These are phyloP conservation scores for Dendrobium huoshanense DNA, from an alignment of 106 monocot genomes.

Conservation along the genomic window DNA sequence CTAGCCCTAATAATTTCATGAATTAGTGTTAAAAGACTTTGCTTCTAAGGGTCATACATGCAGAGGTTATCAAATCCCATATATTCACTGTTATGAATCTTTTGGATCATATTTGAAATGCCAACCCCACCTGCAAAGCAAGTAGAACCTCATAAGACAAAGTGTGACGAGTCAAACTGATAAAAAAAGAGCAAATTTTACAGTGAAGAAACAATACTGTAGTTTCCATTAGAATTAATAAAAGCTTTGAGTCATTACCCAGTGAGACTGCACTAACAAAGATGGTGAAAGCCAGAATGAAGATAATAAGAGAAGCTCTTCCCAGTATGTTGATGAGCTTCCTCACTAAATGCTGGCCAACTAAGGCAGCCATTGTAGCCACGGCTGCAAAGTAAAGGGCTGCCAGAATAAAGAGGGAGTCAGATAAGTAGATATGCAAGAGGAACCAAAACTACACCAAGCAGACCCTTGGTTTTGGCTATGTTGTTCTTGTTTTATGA, in stretches of 20 bases:
- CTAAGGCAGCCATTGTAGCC: constrained; percentile 39
- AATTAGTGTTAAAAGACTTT: constrained; percentile 2
- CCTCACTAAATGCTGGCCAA: constrained; percentile 55
- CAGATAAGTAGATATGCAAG: not conserved
- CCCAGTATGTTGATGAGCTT: constrained; percentile 52
- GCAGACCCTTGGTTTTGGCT: too few species aligned
- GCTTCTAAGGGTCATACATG: constrained; percentile 31
- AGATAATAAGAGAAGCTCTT: constrained; percentile 65
- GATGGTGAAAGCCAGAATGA: constrained; percentile 65
- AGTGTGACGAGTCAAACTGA: not conserved
- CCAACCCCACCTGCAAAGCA: constrained; percentile 57
- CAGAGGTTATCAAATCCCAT: constrained; percentile 78
- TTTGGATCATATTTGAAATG: constrained; percentile 59
- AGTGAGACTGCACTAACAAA: constrained; percentile 69
- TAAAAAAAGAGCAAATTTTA: not conserved
- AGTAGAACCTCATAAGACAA: not conserved
- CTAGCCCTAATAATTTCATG: not conserved
- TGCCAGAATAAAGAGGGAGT: constrained; percentile 11
- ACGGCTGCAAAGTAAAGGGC: constrained; percentile 40
- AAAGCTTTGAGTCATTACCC: constrained; percentile 20
- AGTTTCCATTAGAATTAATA: not conserved
- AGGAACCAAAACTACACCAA: too few species aligned
- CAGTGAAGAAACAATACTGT: not conserved
- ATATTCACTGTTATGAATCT: constrained; percentile 51
- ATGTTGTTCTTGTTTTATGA: too few species aligned